These are phyloP conservation scores for Malus sieversii DNA, from an alignment of 306 rosid species.

Conservation along the genomic window DNA sequence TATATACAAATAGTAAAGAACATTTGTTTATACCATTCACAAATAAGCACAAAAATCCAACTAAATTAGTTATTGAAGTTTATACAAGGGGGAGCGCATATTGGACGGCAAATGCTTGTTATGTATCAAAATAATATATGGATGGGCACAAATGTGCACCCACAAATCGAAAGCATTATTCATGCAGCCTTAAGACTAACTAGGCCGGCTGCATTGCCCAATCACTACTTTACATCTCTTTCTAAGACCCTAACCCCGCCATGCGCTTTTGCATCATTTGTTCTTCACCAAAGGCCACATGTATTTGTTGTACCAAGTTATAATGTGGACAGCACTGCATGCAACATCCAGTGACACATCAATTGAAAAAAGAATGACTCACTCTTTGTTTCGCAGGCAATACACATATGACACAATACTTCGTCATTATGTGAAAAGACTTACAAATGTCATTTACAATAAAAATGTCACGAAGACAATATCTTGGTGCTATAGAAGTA, in stretches of 20 bases:
- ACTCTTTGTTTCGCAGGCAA: not conserved
- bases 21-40: not conserved
- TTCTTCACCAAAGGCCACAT: not conserved
- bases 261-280: not conserved
- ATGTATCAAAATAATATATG: not conserved
- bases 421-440: too few species aligned
- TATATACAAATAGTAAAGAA: not conserved
- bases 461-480: too few species aligned
- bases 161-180: not conserved
- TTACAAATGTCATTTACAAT: too few species aligned
- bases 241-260: not conserved
- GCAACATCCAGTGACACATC: not conserved
- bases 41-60: not conserved
- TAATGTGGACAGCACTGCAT: not conserved
- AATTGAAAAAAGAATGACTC: not conserved
- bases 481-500: not conserved
- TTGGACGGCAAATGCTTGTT: conserved; percentile 3
- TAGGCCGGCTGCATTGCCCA: not conserved
- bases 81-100: not conserved
- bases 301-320: not conserved
- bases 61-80: not conserved
- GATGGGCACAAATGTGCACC: not conserved
- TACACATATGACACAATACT: too few species aligned
- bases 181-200: not conserved
- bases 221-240: not conserved